Base-by-base conservation (phyloP, 75 land plant species). In the Selaginella tamariscina region DNA sequence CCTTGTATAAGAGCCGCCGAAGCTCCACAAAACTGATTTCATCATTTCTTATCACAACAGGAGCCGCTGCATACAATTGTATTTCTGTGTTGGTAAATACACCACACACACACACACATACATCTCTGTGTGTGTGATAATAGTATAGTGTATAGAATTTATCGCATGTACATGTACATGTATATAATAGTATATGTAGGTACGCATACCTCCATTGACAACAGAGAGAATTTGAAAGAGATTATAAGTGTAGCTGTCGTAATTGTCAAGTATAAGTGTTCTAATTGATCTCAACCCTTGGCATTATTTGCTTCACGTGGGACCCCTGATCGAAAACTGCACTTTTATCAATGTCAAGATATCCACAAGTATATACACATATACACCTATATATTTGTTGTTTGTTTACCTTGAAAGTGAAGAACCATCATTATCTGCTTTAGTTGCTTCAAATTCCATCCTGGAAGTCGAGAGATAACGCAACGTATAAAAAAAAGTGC, bases 161-260 rank as follows among this genome's bases (percentile, higher is more conserved):
- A n/a, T n/a, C n/a, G n/a, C n/a, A n/a, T n/a, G n/a, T n/a, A n/a
- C n/a, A n/a, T n/a, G n/a, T n/a, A n/a, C n/a, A n/a, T n/a, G n/a
- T n/a, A n/a, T n/a, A n/a, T n/a, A 27, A 31, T 30, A 29, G 66
- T 44, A 65, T 32, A 65, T 31, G 39, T 49, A 13, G 20, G 20
- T 13, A 13, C 20, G 11, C 73, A 56, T 74, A 95, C 99, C 77
- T 64, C 92, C 84, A 78, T 95, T 95, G 20, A 95, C 71, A 22
- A 87, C 81, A 30, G 82, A 79, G 29, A 95, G 80, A 39, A 87
- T 77, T 72, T 95, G 99, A 73, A 78, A 95, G 29, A 95, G 83
- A 74, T 95, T 95, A 75, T 95, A 91, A 1, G 99, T 95, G 72
- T 95, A 95, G 72, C 99, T 95, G 64, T 95, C 97, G 64, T 95